These are phyloP conservation scores for Magnolia sinica DNA, from an alignment of 164 flowering plant genomes.

Conservation along the genomic window DNA sequence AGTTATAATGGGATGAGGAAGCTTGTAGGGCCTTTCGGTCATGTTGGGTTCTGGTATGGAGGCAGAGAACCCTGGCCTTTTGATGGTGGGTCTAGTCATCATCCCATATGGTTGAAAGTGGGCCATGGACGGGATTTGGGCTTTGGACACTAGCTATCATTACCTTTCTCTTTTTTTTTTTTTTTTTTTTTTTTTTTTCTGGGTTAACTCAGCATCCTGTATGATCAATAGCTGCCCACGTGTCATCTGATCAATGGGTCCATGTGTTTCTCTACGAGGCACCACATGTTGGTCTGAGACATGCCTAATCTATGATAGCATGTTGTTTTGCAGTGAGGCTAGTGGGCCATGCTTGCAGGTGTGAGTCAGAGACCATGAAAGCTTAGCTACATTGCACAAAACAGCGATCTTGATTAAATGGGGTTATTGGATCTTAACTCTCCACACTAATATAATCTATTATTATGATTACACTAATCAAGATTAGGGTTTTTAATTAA, in stretches of 20 bases:
- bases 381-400: too few species aligned
- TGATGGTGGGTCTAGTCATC: constrained; percentile 9
- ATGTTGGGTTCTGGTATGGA: not conserved
- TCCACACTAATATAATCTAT: too few species aligned
- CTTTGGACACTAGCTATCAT: not conserved
- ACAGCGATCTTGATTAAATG: too few species aligned
- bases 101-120: constrained; percentile 5
- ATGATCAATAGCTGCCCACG: not conserved
- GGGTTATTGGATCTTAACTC: too few species aligned
- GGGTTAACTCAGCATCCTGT: not conserved
- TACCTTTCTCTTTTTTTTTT: not conserved
- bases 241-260: constrained; percentile 3
- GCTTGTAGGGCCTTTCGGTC: not conserved
- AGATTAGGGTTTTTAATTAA: too few species aligned
- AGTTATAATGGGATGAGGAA: not conserved
- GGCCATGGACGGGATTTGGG: not conserved
- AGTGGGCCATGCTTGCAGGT: not conserved
- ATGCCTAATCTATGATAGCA: not conserved
- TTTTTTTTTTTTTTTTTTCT: not conserved
- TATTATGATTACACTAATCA: too few species aligned
- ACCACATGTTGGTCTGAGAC: not conserved
- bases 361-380: constrained; percentile 2
- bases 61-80: not conserved
- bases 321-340: not conserved
- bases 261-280: not conserved